Base-by-base conservation (phyloP, 1,139 yeast species). In the Hyphopichia pseudoburtonii region DNA sequence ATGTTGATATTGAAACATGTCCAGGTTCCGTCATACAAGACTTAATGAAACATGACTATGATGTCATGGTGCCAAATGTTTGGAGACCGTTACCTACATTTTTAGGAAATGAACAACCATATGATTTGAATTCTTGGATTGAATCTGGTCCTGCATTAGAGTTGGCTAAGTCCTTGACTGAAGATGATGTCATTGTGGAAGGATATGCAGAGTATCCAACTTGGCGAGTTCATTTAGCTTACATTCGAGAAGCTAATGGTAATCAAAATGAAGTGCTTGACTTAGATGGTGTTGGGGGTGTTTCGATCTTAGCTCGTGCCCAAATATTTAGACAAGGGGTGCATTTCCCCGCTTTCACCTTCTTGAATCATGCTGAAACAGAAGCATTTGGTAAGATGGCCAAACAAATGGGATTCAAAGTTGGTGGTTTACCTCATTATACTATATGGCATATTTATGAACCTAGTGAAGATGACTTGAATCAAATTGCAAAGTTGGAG, bases 351-450 rank as follows among this genome's bases (percentile, higher is more conserved):
- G 95, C 95, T 3, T 87, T 86, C 54, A 82, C 96, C 2, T 87
- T 86, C 57, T 78, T 82, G 57, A 87, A 86, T 54, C 96, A 88
- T 57, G 96, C 95, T 0, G 96, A 87, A 57, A 88, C 96, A 2
- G 94, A 88, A 58, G 96, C 94, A 0, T 87, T 87, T 62, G 96
- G 95, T 34, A 87, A 86, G 54, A 76, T 88, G 88, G 83, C 90
- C 27, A 84, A 76, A 50, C 69, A 73, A 38, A 85, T 87, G 85
- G 94, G 94, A 3, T 85, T 78, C 57, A 68, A 67, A 41, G 95
- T 88, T 23, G 87, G 88, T 35, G 96, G 96, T 0, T 71, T 87
- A 48, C 95, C 96, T 25, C 94, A 88, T 63, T 88, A 88, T 57
- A 86, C 90, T 1, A 74, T 88, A 30, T 87, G 96, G 96, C 90